Conservation (phyloP, 345 rosid genomes). For the Populus pruinosa region DNA sequence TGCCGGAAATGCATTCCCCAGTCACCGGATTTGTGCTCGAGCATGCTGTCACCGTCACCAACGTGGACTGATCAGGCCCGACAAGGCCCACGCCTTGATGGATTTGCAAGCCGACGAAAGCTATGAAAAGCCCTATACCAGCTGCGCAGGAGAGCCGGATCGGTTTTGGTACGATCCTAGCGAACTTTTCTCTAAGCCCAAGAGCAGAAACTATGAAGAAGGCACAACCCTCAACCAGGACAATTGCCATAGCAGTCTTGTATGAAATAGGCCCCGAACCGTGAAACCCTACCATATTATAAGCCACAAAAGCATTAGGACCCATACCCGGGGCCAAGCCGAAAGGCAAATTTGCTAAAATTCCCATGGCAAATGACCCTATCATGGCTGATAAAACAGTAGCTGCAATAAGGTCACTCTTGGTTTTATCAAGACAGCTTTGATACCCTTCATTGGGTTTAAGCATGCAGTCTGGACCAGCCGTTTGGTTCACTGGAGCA, state of each 20-base stretch:
- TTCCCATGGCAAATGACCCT: conserved; percentile 75
- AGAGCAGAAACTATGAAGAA: conserved; percentile 52
- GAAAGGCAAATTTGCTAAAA: conserved; percentile 73
- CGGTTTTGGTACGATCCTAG: conserved; percentile 61
- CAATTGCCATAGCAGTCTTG: conserved; percentile 65
- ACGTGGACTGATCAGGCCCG: conserved; percentile 68
- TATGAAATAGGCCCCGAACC: conserved; percentile 74
- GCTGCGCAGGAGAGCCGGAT: conserved; percentile 66
- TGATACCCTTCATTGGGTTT: conserved; percentile 58
- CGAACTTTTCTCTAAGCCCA: conserved; percentile 64
- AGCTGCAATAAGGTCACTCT: conserved; percentile 73
- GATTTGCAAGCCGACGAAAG: conserved; percentile 73
- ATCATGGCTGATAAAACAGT: conserved; percentile 73
- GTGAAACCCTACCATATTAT: conserved; percentile 75
- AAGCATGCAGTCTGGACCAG: conserved; percentile 49
- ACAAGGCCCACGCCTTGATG: conserved; percentile 81
- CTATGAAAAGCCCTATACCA: conserved; percentile 80
- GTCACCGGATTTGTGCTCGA: conserved; percentile 39
- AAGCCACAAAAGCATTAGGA: conserved; percentile 71
- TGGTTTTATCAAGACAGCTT: conserved; percentile 52
- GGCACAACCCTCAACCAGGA: conserved; percentile 59
- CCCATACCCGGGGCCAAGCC: conserved; percentile 95
- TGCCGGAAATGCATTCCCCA: conserved; percentile 59
- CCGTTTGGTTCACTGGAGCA: conserved; percentile 34
- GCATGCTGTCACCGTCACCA: conserved; percentile 69